Evolutionary conservation across 768 basidiomycete genomes (phyloP).

Genomic region (Rhodotorula sphaerocarpa): DNA sequence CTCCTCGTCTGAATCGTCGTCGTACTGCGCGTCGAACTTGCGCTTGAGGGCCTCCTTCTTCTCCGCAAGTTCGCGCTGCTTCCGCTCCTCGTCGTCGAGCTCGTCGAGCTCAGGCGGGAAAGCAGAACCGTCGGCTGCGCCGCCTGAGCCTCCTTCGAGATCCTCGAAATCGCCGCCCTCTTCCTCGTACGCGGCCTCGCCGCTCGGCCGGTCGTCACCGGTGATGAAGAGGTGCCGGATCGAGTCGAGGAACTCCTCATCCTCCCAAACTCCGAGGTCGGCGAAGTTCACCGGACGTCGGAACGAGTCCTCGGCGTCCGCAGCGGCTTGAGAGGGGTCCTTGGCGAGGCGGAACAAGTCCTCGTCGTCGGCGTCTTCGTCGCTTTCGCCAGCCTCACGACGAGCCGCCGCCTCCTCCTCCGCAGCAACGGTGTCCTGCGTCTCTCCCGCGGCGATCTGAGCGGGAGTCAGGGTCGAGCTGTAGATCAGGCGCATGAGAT

Average conservation of each 20-base stretch:
- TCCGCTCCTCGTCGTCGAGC: conserved; percentile 40
- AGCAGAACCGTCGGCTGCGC: conserved; percentile 42
- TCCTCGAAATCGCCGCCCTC: conserved; percentile 46
- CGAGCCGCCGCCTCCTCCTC: conserved; percentile 33
- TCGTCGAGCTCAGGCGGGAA: conserved; percentile 35
- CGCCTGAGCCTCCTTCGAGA: conserved; percentile 42
- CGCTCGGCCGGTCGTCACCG: conserved; percentile 47
- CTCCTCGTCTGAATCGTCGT: conserved; percentile 47
- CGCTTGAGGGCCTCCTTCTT: conserved; percentile 88
- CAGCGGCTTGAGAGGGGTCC: not conserved
- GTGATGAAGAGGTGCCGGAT: conserved; percentile 87
- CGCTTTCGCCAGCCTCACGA: conserved; percentile 18
- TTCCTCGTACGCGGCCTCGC: conserved; percentile 46
- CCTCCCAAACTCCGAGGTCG: conserved; percentile 64
- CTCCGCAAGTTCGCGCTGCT: conserved; percentile 53
- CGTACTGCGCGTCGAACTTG: conserved; percentile 95
- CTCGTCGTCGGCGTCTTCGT: conserved; percentile 25
- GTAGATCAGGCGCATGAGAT: conserved; percentile 85
- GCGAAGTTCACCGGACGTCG: conserved; percentile 47
- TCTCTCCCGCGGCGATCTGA: conserved; percentile 54
- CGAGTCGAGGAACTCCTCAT: conserved; percentile 74
- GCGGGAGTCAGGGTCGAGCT: conserved; percentile 58
- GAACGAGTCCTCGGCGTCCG: conserved; percentile 36
- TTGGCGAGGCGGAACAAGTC: conserved; percentile 56
- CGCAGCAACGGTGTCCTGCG: conserved; percentile 28